Evolutionary conservation across 177 flowering plant genomes (phyloP).

Genomic region (Vitis hybrid): DNA sequence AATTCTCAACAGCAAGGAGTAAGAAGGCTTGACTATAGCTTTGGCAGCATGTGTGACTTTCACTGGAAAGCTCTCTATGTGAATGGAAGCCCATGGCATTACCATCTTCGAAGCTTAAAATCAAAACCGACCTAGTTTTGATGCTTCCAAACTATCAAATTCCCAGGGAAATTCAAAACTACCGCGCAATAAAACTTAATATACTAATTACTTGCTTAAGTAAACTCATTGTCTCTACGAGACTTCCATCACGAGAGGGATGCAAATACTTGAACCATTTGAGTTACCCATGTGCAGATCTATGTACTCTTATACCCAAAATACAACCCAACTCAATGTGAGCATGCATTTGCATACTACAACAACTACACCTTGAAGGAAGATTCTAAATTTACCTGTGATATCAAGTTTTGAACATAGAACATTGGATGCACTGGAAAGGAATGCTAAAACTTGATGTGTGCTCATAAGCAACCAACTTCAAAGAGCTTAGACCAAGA

Average conservation of each 20-base stretch:
- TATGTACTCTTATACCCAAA: background rate
- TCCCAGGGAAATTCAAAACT: background rate
- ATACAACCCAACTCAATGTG: background rate
- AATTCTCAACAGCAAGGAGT: no score
- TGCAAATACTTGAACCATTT: background rate
- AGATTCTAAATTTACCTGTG: background rate
- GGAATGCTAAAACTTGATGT: background rate
- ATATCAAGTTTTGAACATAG: background rate
- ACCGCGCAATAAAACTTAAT: background rate
- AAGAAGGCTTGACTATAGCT: no score
- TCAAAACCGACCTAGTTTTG: background rate
- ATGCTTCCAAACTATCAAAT: background rate
- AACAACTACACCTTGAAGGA: no score
- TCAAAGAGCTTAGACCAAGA: no score
- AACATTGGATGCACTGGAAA: background rate
- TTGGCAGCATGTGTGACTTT: no score
- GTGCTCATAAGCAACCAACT: background rate
- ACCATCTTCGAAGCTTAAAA: background rate
- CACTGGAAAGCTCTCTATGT: no score
- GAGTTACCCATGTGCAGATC: background rate
- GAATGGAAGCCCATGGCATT: background rate
- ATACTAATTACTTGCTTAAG: background rate
- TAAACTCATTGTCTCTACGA: background rate
- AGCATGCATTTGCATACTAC: background rate
- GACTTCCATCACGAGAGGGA: no score